A percentile compares a stretch with the other conserved stretches of the same genome.
These are phyloP conservation scores for Lactarius sp. DNA, from an alignment of 768 basidiomycete genomes.

Conservation along the genomic window DNA sequence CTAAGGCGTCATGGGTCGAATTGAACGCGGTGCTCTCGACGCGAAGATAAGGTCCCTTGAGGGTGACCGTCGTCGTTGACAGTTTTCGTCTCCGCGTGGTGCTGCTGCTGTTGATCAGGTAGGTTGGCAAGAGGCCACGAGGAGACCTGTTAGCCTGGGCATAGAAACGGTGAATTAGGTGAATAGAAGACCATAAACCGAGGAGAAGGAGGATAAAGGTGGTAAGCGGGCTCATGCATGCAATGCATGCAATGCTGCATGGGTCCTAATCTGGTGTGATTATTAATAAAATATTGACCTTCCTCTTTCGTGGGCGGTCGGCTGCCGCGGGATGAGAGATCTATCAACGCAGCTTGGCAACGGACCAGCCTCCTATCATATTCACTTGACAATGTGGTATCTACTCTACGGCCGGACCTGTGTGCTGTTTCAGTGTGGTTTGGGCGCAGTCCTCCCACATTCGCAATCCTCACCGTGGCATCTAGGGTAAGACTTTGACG, in stretches of 20 bases:
- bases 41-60: slow-evolving; percentile 13
- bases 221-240: slow-evolving; percentile 12
- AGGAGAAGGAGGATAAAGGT: slow-evolving; percentile 4
- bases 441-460: no score
- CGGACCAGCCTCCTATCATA: no score
- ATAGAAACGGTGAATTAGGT: slow-evolving; percentile 5
- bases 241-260: no score
- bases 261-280: no score
- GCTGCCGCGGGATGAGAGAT: no score
- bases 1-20: slow-evolving; percentile 7
- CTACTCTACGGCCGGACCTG: no score
- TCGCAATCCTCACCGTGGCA: background rate
- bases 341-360: no score
- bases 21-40: slow-evolving; percentile 24
- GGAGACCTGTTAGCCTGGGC: background rate
- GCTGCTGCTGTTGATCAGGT: background rate
- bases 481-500: no score
- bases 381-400: no score
- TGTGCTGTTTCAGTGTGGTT: no score
- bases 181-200: slow-evolving; percentile 10
- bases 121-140: slow-evolving; percentile 1
- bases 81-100: slow-evolving; percentile 1
- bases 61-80: slow-evolving; percentile 5
- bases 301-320: no score
- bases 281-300: no score